These are phyloP conservation scores for Recurvomyces mirabilis DNA, from an alignment of 495 filamentous ascomycete genomes.

Conservation along the genomic window DNA sequence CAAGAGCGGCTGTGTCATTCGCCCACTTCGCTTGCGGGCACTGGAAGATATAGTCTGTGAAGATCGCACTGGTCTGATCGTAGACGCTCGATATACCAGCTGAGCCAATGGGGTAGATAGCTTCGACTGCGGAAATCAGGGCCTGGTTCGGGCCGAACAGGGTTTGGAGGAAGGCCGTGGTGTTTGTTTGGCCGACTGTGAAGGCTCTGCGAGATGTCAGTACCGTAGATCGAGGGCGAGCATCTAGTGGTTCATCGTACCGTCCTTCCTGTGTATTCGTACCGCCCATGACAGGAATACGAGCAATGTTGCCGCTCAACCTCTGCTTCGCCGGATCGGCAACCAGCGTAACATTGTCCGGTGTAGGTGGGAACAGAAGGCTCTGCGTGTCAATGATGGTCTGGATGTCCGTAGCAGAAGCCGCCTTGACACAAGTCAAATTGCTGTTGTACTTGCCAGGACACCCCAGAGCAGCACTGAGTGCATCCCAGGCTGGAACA, in stretches of 20 bases:
- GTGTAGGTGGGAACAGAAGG: conserved; percentile 14
- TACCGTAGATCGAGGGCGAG: neutral
- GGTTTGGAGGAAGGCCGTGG: conserved; percentile 10
- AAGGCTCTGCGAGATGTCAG: conserved; percentile 5
- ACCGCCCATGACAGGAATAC: conserved; percentile 23
- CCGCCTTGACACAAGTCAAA: conserved; percentile 20
- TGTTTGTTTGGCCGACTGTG: conserved; percentile 14
- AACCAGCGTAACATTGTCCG: conserved; percentile 25
- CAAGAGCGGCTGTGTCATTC: conserved; percentile 11
- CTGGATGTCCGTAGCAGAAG: conserved; percentile 15
- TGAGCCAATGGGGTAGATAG: conserved; percentile 10
- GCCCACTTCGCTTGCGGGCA: conserved; percentile 13
- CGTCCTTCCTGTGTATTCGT: conserved; percentile 26
- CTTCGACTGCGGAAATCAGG: conserved; percentile 7
- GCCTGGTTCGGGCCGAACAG: conserved; percentile 3
- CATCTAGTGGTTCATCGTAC: neutral
- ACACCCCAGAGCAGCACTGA: conserved; percentile 20
- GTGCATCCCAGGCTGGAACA: conserved; percentile 9
- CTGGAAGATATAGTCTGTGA: conserved; percentile 21
- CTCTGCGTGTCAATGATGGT: conserved; percentile 18
- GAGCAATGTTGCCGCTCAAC: conserved; percentile 18
- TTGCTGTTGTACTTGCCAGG: conserved; percentile 4
- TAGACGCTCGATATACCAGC: conserved; percentile 8
- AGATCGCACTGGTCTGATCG: conserved; percentile 15
- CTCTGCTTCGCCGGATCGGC: conserved; percentile 12